These are phyloP conservation scores for Hypoxylon lienhwacheense DNA, from an alignment of 495 filamentous ascomycete genomes.

Conservation along the genomic window DNA sequence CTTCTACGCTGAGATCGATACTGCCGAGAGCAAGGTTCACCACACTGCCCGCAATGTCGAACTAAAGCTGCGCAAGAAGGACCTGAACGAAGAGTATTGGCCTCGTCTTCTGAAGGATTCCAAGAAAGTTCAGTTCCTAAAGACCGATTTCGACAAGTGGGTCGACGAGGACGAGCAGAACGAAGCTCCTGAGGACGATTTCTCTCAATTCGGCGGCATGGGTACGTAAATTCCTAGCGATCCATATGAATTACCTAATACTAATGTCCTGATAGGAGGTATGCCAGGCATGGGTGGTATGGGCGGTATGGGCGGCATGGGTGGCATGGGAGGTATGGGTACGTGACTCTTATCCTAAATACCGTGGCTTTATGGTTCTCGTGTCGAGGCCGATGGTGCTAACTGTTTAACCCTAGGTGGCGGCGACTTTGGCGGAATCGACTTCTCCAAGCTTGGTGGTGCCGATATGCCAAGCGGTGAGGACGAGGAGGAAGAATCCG, in stretches of 20 bases:
- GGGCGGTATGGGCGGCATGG: conserved; percentile 45
- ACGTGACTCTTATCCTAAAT: conserved; percentile 34
- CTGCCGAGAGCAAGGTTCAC: conserved; percentile 74
- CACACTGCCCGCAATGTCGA: conserved; percentile 84
- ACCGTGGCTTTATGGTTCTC: no score
- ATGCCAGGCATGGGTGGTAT: conserved; percentile 52
- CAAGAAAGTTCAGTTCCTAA: conserved; percentile 92
- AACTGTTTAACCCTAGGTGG: conserved; percentile 42
- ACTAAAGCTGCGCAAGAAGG: conserved; percentile 94
- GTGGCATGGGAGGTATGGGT: conserved; percentile 59
- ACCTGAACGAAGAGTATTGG: conserved; percentile 88
- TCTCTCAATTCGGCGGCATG: conserved; percentile 65
- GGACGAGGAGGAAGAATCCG: conserved; percentile 59
- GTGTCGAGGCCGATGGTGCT: no score
- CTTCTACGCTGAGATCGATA: conserved; percentile 90
- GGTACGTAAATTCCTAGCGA: conserved; percentile 44
- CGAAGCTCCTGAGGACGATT: conserved; percentile 79
- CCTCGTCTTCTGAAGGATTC: conserved; percentile 86
- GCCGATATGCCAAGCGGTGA: conserved; percentile 58
- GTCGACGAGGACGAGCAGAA: conserved; percentile 99
- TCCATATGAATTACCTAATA: not conserved
- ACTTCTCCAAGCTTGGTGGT: conserved; percentile 90
- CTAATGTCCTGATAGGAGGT: no score
- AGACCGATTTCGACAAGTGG: conserved; percentile 99
- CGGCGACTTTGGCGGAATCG: conserved; percentile 69